These are phyloP conservation scores for Candida verbasci DNA, from an alignment of 805 yeast species.

Conservation along the genomic window DNA sequence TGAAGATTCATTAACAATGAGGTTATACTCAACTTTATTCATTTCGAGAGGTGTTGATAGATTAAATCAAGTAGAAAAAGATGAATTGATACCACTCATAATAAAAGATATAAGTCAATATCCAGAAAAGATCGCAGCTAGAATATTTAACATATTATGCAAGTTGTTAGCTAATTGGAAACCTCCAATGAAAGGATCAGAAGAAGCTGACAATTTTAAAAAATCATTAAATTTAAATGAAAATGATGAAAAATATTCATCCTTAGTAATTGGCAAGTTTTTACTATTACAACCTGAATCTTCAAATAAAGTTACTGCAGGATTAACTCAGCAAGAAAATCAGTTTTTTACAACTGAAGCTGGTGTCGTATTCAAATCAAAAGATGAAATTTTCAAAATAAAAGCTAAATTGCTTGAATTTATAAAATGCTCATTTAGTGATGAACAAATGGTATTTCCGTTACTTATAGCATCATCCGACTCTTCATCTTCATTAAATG, in stretches of 20 bases:
- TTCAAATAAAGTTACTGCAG: constrained; percentile 43
- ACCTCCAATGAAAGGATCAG: constrained; percentile 44
- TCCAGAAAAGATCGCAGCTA: constrained; percentile 40
- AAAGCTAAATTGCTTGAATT: constrained; percentile 32
- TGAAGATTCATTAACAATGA: constrained; percentile 47
- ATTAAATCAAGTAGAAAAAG: constrained; percentile 32
- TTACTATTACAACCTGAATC: constrained; percentile 49
- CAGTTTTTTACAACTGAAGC: constrained; percentile 65
- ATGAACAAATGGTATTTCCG: constrained; percentile 39
- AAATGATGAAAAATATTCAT: constrained; percentile 42
- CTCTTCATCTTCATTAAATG: constrained; percentile 49
- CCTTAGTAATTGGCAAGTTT: constrained; percentile 48
- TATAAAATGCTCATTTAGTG: constrained; percentile 38
- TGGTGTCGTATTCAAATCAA: constrained; percentile 52
- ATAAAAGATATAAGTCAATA: constrained; percentile 42
- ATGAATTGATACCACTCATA: constrained; percentile 42
- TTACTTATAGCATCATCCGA: constrained; percentile 64
- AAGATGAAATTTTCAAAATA: constrained; percentile 36
- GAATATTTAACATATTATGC: constrained; percentile 58
- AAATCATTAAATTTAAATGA: constrained; percentile 22
- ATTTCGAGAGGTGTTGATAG: constrained; percentile 66
- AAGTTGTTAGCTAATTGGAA: constrained; percentile 48
- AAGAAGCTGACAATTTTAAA: constrained; percentile 27
- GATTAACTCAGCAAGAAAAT: constrained; percentile 53
- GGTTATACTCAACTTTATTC: constrained; percentile 60